Evolutionary conservation across 2,329 filamentous ascomycete species (phyloP).

Genomic region (Xylariaceae sp.): DNA sequence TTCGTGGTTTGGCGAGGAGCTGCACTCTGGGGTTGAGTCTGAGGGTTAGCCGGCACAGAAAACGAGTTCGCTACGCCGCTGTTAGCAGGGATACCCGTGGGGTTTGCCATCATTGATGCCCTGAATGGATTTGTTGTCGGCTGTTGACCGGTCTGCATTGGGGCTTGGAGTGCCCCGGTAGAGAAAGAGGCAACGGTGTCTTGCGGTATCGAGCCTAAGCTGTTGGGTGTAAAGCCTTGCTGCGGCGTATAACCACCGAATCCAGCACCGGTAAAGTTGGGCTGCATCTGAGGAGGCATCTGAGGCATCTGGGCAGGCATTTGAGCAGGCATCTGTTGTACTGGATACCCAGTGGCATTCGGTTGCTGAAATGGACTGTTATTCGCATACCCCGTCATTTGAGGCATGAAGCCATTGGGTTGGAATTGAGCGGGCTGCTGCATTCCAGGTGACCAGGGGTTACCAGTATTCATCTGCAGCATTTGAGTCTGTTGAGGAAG

Average conservation of each 20-base stretch:
- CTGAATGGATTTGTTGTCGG: conserved; percentile 84
- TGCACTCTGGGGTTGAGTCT: conserved; percentile 16
- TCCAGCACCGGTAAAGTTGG: conserved; percentile 62
- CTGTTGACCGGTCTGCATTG: conserved; percentile 46
- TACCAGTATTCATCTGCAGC: conserved; percentile 33
- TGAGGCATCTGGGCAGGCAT: conserved; percentile 43
- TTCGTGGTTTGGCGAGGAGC: conserved; percentile 68
- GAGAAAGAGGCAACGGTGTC: conserved; percentile 49
- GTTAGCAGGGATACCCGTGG: conserved; percentile 42
- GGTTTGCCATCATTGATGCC: conserved; percentile 67
- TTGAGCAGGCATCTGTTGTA: conserved; percentile 38
- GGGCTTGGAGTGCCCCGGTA: conserved; percentile 39
- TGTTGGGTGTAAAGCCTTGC: conserved; percentile 47
- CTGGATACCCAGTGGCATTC: conserved; percentile 29
- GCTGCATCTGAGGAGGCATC: conserved; percentile 43
- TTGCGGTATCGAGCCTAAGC: conserved; percentile 54
- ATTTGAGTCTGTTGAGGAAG: conserved; percentile 27
- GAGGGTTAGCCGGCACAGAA: conserved; percentile 39
- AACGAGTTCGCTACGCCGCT: conserved; percentile 29
- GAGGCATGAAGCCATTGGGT: conserved; percentile 30
- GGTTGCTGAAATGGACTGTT: conserved; percentile 42
- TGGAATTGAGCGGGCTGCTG: conserved; percentile 32
- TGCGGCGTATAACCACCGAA: conserved; percentile 79
- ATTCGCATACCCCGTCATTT: conserved; percentile 36
- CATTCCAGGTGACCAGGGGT: conserved; percentile 36